phyloP scores from a whole-genome alignment of 2,329 filamentous ascomycete species.

The Alternaria arbusti region DNA sequence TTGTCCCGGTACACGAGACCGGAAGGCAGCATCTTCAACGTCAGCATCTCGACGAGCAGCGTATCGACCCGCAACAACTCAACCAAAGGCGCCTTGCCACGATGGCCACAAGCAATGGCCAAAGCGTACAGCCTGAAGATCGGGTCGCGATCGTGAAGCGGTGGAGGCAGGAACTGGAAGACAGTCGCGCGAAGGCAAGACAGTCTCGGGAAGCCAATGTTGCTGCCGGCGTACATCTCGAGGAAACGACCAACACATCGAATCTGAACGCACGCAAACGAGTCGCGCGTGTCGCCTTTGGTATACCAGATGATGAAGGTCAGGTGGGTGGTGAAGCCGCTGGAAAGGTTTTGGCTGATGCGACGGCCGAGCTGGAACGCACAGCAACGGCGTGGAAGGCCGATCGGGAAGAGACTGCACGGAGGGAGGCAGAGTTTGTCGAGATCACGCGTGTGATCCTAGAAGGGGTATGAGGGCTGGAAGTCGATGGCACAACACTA shows the following conservation, averaged over 20 bases:
- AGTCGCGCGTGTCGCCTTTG: neutral
- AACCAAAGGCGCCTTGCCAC: neutral
- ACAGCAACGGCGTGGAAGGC: neutral
- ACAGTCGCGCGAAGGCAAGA: neutral
- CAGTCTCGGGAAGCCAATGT: neutral
- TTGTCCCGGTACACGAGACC: fast-evolving
- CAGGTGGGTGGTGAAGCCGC: neutral
- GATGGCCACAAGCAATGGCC: neutral
- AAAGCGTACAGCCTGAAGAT: neutral
- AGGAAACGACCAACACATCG: neutral
- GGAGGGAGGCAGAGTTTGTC: neutral
- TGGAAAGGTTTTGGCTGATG: neutral
- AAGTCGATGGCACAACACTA: no score
- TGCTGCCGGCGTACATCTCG: neutral
- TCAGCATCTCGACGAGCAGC: neutral
- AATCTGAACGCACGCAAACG: neutral
- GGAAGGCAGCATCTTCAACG: neutral
- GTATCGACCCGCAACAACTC: neutral
- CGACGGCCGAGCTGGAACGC: neutral
- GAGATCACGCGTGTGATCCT: neutral
- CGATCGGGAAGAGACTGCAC: neutral
- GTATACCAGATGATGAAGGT: neutral
- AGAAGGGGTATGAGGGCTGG: neutral
- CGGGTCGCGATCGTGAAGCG: neutral
- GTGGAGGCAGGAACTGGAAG: neutral